Conservation (phyloP, 164 flowering plant genomes). For the Umbellularia californica region DNA sequence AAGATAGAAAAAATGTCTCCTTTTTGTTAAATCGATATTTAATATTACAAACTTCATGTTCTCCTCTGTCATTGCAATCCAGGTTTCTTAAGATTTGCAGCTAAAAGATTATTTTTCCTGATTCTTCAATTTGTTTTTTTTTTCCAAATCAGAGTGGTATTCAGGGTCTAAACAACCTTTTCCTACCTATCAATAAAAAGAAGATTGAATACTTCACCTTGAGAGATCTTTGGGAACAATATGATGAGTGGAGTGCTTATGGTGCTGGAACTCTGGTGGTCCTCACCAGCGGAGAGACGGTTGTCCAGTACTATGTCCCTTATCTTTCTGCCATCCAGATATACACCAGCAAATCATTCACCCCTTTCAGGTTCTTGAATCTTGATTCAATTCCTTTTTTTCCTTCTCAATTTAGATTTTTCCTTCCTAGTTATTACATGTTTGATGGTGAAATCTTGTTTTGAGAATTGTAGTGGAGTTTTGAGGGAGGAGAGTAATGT, state of each 20-base stretch:
- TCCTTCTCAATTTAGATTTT: background rate
- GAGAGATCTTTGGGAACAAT: constrained; percentile 46
- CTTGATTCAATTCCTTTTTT: background rate
- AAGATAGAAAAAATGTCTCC: too few relatives aligned
- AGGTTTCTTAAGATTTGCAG: background rate
- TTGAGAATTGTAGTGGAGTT: constrained; percentile 16
- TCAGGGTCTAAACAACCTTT: constrained; percentile 25
- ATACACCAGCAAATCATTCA: constrained; percentile 16
- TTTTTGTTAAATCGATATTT: background rate
- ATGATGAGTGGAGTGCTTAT: constrained; percentile 52
- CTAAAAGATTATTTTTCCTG: too few relatives aligned
- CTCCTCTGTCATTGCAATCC: background rate
- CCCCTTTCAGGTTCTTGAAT: constrained; percentile 24
- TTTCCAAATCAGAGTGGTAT: constrained; percentile 19
- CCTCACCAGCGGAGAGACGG: constrained; percentile 20
- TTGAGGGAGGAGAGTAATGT: constrained; percentile 23
- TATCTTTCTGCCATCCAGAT: constrained; percentile 20
- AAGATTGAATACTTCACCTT: constrained; percentile 35
- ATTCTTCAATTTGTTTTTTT: background rate
- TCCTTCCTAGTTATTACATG: background rate
- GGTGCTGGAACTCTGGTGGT: constrained; percentile 34
- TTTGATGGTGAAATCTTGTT: background rate
- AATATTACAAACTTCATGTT: background rate
- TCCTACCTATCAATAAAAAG: constrained; percentile 32
- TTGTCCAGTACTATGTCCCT: constrained; percentile 21